Percentiles rank a stretch among this genome's conserved stretches.
These are phyloP conservation scores for Clarireedia hainanense DNA, from an alignment of 2,329 filamentous ascomycete genomes.

Conservation along the genomic window DNA sequence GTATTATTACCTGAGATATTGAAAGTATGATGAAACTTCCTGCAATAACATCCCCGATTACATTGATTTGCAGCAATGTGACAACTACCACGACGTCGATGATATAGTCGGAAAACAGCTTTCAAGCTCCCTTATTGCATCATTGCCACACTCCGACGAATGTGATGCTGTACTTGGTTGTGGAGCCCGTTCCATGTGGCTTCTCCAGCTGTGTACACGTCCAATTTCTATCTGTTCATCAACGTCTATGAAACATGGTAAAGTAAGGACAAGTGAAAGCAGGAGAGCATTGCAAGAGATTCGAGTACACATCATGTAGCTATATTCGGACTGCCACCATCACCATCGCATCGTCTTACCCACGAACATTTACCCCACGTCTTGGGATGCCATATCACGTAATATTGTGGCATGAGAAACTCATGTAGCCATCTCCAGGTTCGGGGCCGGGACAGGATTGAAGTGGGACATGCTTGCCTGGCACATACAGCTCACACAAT, in stretches of 20 bases:
- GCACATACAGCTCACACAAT: no score
- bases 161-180: not conserved
- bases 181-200: conserved; percentile 2
- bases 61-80: conserved; percentile 1
- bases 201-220: conserved; percentile 2
- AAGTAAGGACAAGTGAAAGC: not conserved
- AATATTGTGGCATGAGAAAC: not conserved
- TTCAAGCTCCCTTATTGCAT: not conserved
- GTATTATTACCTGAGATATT: not conserved
- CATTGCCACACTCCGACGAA: not conserved
- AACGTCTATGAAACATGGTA: not conserved
- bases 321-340: not conserved
- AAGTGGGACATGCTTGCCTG: no score
- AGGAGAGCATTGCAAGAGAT: not conserved
- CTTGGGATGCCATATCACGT: conserved; percentile 1
- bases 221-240: not conserved
- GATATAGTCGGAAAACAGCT: conserved; percentile 1
- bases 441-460: no score
- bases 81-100: not conserved
- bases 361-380: not conserved
- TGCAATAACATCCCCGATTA: conserved; percentile 2
- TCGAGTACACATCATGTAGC: not conserved
- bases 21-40: conserved; percentile 4
- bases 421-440: no score
- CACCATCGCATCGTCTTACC: not conserved